These are phyloP conservation scores for Calonectria hongkongensis DNA, from an alignment of 2,329 filamentous ascomycete species.

Conservation along the genomic window DNA sequence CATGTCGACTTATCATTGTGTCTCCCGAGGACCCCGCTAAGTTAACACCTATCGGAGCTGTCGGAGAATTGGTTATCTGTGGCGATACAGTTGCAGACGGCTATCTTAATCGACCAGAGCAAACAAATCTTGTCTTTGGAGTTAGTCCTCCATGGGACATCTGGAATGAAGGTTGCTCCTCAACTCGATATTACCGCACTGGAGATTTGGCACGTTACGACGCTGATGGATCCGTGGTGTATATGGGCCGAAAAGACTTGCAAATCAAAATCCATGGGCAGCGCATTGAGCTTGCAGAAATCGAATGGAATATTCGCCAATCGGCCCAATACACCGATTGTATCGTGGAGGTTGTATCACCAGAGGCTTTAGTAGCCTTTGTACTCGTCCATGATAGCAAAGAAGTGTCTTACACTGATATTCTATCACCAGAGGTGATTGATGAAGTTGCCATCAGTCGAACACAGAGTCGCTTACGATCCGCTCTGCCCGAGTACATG, in stretches of 20 bases:
- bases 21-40: background rate
- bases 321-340: background rate
- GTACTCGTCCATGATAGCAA: background rate
- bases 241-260: background rate
- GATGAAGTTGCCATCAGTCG: background rate
- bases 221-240: background rate
- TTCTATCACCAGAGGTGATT: background rate
- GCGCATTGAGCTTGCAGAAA: background rate
- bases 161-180: background rate
- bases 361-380: background rate
- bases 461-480: background rate
- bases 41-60: background rate
- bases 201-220: constrained; percentile 1
- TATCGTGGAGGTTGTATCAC: background rate
- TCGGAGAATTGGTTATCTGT: background rate
- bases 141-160: background rate
- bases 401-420: no score
- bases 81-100: background rate
- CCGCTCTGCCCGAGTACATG: background rate
- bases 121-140: background rate
- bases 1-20: background rate
- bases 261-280: background rate
- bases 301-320: constrained; percentile 2
- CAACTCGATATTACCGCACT: background rate
- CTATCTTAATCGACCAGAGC: background rate